phyloP scores from a whole-genome alignment of 2,329 filamentous ascomycete species.

The Alternaria gaisen region DNA sequence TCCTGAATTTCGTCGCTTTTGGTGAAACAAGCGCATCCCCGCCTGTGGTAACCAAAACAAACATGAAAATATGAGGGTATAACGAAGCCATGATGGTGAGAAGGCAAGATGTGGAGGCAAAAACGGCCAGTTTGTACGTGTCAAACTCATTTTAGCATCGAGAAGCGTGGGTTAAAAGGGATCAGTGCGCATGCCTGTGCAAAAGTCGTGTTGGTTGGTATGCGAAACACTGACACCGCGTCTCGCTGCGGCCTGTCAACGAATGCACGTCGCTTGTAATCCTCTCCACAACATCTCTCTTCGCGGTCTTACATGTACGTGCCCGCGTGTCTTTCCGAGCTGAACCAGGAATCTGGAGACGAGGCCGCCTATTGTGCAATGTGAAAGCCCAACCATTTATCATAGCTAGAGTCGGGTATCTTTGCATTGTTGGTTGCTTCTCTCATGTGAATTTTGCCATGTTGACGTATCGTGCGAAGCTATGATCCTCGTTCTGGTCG shows the following conservation, averaged over 20 bases:
- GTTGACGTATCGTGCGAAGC: conserved; percentile 61
- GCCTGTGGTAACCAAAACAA: conserved; percentile 31
- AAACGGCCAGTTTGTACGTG: not conserved
- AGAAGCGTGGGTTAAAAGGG: not conserved
- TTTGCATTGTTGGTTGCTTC: conserved; percentile 7
- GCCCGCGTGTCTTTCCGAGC: conserved; percentile 21
- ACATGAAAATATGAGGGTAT: not conserved
- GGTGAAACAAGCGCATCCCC: conserved; percentile 13
- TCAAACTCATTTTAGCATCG: not conserved
- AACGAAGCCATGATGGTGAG: not conserved
- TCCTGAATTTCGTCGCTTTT: conserved; percentile 12
- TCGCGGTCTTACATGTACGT: conserved; percentile 13
- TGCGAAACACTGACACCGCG: conserved; percentile 15
- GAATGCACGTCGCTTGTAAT: conserved; percentile 9
- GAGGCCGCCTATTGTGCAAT: conserved; percentile 12
- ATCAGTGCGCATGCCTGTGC: not conserved
- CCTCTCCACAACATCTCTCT: conserved; percentile 12
- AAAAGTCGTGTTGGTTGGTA: not conserved
- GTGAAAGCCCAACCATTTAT: conserved; percentile 1
- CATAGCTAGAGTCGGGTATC: conserved; percentile 12
- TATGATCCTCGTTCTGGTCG: conserved; percentile 58
- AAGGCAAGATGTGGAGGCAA: not conserved
- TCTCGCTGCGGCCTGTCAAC: conserved; percentile 11
- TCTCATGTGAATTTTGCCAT: conserved; percentile 48
- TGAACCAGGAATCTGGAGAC: conserved; percentile 22